Base-by-base conservation (phyloP, 441 rosid genomes). In the Populus tomentosa region DNA sequence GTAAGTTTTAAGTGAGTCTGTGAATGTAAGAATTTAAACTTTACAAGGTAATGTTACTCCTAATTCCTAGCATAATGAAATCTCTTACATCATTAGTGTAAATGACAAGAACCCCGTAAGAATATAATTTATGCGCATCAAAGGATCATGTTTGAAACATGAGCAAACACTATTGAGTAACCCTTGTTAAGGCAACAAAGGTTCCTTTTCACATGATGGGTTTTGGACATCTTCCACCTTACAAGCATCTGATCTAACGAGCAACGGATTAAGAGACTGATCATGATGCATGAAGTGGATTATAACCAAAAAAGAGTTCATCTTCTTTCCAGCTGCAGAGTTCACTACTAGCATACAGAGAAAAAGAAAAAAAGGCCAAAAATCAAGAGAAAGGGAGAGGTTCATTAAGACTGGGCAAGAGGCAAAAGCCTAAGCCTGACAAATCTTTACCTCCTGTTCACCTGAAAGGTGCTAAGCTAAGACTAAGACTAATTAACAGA, bases 1-100 rank as follows among this genome's bases (percentile, higher is more conserved):
- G 83, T 82, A 78, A 80, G 80, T 46, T 72, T 35, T 3, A 30
- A n/a, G n/a, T 21, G 63, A 35, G 24, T 7, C 32, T 30, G 32
- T 30, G 32, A 30, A 30, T 30, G 32, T 30, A 30, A 50, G 40
- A 28, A 30, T 35, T 53, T 18, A 46, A 16, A 24, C 26, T 10
- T 6, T 16, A 7, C 36, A 53, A 26, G 21, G 65, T 9, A 38
- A 70, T 70, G 21, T 63, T 64, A 50, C 63, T 65, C 50, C 67
- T 7, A 23, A 73, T 16, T 53, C 61, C 61, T 6, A 53, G n/a
- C 61, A 53, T 23, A 74, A 67, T 33, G 35, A 66, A 68, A 74
- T 70, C 20, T 24, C 33, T 38, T 32, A 26, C 26, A 53, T 69
- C n/a, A 6, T 18, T 53, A 18, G 21, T 5, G 61, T 53, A 18